These are phyloP conservation scores for Wilhelminamyces savonicus DNA, from an alignment of 805 yeast genomes.

Conservation along the genomic window DNA sequence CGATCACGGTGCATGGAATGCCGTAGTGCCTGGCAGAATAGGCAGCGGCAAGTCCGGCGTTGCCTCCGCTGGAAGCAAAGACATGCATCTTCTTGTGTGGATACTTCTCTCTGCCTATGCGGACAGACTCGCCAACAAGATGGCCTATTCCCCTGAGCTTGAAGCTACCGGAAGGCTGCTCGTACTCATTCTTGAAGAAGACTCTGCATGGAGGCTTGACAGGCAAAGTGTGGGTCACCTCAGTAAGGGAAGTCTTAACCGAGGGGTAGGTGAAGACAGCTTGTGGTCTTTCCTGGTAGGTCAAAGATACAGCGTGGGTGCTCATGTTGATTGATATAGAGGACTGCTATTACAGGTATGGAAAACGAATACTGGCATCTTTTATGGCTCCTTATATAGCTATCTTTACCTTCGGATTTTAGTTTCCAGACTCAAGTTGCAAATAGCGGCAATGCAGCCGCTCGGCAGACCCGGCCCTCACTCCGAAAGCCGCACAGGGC, in stretches of 20 bases:
- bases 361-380: too few relatives aligned
- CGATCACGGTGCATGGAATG: conserved; percentile 53
- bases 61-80: conserved; percentile 51
- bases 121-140: conserved; percentile 30
- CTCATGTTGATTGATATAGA: too few relatives aligned
- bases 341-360: too few relatives aligned
- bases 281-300: too few relatives aligned
- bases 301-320: too few relatives aligned
- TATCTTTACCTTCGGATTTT: too few relatives aligned
- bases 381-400: too few relatives aligned
- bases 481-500: too few relatives aligned
- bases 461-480: too few relatives aligned
- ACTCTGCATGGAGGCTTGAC: conserved; percentile 30
- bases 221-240: conserved; percentile 25
- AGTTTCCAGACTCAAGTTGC: too few relatives aligned
- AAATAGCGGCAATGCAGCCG: too few relatives aligned
- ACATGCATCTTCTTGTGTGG: conserved; percentile 29
- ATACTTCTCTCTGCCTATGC: conserved; percentile 12
- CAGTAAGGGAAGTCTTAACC: conserved; percentile 32
- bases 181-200: conserved; percentile 42
- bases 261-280: conserved; percentile 16
- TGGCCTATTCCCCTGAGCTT: conserved; percentile 52
- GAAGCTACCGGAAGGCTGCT: conserved; percentile 55
- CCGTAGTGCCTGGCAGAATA: conserved; percentile 32
- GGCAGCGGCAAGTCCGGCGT: conserved; percentile 52